Evolutionary conservation across 2,329 filamentous ascomycete genomes (phyloP).

Genomic region (Aspergillus puulaauensis): DNA sequence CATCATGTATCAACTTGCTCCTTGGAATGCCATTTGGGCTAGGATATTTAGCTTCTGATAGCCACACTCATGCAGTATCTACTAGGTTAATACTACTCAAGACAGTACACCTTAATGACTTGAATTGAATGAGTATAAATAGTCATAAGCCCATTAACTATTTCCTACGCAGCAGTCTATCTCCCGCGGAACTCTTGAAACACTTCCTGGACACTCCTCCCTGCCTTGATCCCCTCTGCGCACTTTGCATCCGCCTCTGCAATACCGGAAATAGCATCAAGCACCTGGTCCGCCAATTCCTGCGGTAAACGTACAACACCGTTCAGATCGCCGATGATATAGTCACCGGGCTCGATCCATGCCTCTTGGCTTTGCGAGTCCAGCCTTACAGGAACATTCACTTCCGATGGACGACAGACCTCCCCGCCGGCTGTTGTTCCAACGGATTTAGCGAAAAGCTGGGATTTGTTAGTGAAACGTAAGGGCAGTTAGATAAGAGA

Average conservation of each 20-base stretch:
- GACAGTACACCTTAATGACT: too few relatives aligned
- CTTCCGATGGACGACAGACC: constrained; percentile 15
- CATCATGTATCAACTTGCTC: too few relatives aligned
- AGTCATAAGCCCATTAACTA: too few relatives aligned
- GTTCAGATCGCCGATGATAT: constrained; percentile 39
- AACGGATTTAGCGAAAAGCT: constrained; percentile 28
- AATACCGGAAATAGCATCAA: constrained; percentile 5
- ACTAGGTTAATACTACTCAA: too few relatives aligned
- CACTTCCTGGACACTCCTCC: constrained; percentile 5
- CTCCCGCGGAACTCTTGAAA: constrained; percentile 9
- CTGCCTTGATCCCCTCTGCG: constrained; percentile 8
- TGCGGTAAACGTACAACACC: constrained; percentile 37
- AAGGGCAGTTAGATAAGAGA: background rate
- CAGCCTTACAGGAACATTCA: constrained; percentile 30
- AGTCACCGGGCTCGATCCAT: constrained; percentile 34
- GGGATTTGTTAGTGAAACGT: background rate
- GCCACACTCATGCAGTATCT: too few relatives aligned
- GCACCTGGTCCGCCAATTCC: constrained; percentile 15
- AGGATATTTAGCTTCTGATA: too few relatives aligned
- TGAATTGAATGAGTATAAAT: too few relatives aligned
- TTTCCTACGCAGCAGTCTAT: background rate
- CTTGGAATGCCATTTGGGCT: too few relatives aligned
- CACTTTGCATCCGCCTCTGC: constrained; percentile 11
- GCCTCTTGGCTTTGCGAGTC: background rate
- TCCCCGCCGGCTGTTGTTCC: constrained; percentile 25